Conservation (phyloP, 306 rosid species). For the Hippophae gyantsensis region DNA sequence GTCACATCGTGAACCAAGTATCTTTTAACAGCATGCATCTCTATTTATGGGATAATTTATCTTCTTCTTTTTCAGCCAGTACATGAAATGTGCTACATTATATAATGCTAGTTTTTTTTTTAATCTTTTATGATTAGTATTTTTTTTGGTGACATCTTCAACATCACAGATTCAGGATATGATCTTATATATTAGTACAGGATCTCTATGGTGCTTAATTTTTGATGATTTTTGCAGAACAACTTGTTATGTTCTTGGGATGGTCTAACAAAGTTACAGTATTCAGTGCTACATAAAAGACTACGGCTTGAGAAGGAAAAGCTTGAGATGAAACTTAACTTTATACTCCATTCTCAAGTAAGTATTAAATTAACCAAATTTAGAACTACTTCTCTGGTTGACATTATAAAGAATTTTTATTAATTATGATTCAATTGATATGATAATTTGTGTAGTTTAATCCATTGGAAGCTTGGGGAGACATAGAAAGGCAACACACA, state of each 20-base stretch:
- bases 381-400: no score
- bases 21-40: no score
- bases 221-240: constrained; percentile 24
- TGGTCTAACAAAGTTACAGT: constrained; percentile 33
- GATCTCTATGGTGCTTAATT: no score
- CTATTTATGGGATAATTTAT: no score
- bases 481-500: constrained; percentile 56
- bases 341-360: constrained; percentile 53
- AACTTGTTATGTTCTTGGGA: constrained; percentile 33
- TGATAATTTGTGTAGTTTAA: constrained; percentile 29
- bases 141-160: neutral
- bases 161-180: no score
- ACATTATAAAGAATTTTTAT: no score
- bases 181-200: no score
- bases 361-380: constrained; percentile 12
- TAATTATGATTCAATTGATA: neutral
- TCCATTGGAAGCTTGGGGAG: constrained; percentile 56
- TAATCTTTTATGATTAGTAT: no score
- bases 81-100: no score
- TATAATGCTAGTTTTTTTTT: no score
- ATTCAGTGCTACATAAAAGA: constrained; percentile 48
- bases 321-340: constrained; percentile 52
- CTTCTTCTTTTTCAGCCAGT: no score
- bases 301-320: constrained; percentile 47
- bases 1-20: no score